Base-by-base conservation (phyloP, 2,329 filamentous ascomycete genomes). In the Fusarium pilosicola region DNA sequence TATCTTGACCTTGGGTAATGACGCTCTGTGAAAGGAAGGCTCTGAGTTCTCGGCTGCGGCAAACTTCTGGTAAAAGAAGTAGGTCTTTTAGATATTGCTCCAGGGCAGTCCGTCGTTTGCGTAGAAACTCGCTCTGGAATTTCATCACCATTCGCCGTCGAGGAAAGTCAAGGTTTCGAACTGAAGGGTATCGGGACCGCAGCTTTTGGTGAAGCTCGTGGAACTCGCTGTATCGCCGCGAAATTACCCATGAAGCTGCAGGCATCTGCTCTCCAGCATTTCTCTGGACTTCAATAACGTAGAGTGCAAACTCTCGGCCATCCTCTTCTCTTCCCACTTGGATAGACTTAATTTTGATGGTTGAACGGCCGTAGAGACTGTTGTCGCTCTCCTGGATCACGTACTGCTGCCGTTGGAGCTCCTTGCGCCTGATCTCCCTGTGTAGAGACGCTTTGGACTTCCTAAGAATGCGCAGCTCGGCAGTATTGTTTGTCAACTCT, bases 351-450 rank as follows among this genome's bases (percentile, higher is more conserved):
- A 99, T 98, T 76, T 90, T 93, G 77, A 98, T 91, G 0, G 91
- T 94, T 6, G 96, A 96, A 24, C 96, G 93, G 6, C 96, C 96
- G 78, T 97, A 98, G 30, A 99, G 86, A 81, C 95, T 97, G 81
- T 97, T 99, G 81, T 99, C 97, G 79, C 95, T 98, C 83, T 99
- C 96, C 82, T 99, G 96, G 13, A 98, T 91, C 51, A 97, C 94
- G 77, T 99, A 99, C 80, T 99, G 97, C 81, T 97, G 96, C 59
- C 95, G 90, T 81, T 99, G 96, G 79, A 99, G 89, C 82, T 98
- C 96, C 80, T 98, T 99, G 39, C 95, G 91, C 64, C 94, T 90
- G 62, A 98, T 95, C 81, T 99, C 96, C 74, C 96, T 89, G 78
- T 97, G 93, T 65, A 99, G 85, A 81, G 96, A 99, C 38, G 95